phyloP scores from a whole-genome alignment of 495 filamentous ascomycete species.

The Halenospora varia region DNA sequence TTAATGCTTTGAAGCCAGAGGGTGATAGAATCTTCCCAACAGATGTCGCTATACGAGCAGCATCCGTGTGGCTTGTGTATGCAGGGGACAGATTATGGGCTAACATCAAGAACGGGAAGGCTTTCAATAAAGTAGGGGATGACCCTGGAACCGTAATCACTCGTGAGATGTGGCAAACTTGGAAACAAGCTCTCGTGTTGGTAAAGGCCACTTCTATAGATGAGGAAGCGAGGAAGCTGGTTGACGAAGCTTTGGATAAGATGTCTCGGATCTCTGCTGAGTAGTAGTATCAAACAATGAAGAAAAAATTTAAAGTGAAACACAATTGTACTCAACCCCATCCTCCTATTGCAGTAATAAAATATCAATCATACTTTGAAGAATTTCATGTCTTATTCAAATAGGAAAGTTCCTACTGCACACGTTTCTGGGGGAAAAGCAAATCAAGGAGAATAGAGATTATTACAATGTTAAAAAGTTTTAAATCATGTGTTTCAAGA shows the following conservation, averaged over 20 bases:
- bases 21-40: background rate
- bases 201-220: background rate
- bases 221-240: background rate
- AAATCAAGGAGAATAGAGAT: too few species aligned
- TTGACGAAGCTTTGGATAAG: background rate
- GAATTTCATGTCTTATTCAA: too few species aligned
- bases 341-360: too few species aligned
- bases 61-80: background rate
- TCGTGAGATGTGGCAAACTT: background rate
- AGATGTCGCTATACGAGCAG: background rate
- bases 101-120: background rate
- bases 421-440: too few species aligned
- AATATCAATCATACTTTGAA: too few species aligned
- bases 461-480: too few species aligned
- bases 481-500: too few species aligned
- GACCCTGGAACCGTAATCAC: background rate
- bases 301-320: too few species aligned
- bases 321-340: too few species aligned
- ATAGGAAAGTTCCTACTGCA: too few species aligned
- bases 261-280: too few species aligned
- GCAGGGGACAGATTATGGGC: background rate
- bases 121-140: background rate
- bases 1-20: background rate
- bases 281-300: too few species aligned
- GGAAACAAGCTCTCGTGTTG: background rate